Conservation (phyloP, 1,139 yeast species). For the Yarrowia galli region DNA sequence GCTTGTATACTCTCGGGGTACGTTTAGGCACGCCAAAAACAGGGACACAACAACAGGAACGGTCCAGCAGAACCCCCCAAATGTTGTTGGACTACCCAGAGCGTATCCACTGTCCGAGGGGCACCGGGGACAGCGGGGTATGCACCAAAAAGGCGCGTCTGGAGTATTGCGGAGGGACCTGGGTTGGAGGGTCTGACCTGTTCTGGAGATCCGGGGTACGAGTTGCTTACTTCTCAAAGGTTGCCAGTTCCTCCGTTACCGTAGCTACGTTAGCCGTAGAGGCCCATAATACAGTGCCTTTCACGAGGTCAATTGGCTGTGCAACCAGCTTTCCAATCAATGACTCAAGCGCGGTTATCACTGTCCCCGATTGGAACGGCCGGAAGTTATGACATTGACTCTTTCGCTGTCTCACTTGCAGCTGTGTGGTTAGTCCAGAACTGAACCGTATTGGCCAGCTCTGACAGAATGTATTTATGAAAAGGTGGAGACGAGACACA, state of each 20-base stretch:
- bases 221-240: not conserved
- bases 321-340: not conserved
- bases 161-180: too few relatives aligned
- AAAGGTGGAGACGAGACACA: too few relatives aligned
- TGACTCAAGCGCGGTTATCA: not conserved
- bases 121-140: slow-evolving; percentile 18
- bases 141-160: slow-evolving; percentile 34
- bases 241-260: not conserved
- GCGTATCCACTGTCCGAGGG: not conserved
- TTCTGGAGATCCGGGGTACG: too few relatives aligned
- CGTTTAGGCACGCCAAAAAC: slow-evolving; percentile 30
- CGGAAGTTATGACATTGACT: slow-evolving; percentile 5
- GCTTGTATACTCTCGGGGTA: not conserved
- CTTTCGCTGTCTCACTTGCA: not conserved
- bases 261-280: too few relatives aligned
- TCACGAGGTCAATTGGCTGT: too few relatives aligned
- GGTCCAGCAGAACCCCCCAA: not conserved
- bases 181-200: too few relatives aligned
- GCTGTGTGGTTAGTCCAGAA: too few relatives aligned
- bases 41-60: not conserved
- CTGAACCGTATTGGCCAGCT: not conserved
- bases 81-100: not conserved
- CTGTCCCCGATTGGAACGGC: not conserved
- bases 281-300: not conserved
- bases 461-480: too few relatives aligned